Percentiles rank a stretch among this genome's conserved stretches.
These are phyloP conservation scores for Microdochium trichocladiopsis DNA, from an alignment of 2,329 filamentous ascomycete genomes.

Conservation along the genomic window DNA sequence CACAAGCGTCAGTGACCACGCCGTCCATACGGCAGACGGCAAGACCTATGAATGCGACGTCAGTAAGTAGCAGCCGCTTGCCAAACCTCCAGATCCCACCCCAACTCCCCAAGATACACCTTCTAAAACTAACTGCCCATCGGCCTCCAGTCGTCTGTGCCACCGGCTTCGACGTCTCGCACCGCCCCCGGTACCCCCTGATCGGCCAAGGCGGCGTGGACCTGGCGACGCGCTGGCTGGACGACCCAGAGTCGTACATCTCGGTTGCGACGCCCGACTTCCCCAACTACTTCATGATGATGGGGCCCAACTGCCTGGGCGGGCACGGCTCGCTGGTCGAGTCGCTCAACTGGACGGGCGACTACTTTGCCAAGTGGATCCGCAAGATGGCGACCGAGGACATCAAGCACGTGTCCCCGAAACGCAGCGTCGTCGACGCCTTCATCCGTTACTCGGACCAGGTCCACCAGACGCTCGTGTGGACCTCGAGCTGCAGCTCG, in stretches of 20 bases:
- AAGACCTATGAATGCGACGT: conserved; percentile 6
- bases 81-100: neutral
- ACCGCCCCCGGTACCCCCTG: conserved; percentile 28
- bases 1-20: conserved; percentile 5
- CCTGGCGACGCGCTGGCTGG: conserved; percentile 43
- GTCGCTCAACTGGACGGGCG: conserved; percentile 7
- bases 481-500: conserved; percentile 32
- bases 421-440: conserved; percentile 23
- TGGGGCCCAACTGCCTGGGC: conserved; percentile 8
- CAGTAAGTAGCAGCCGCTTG: conserved; percentile 3
- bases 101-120: neutral
- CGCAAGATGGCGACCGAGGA: conserved; percentile 11
- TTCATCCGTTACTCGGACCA: conserved; percentile 31
- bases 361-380: conserved; percentile 17
- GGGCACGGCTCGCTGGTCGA: conserved; percentile 8
- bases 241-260: conserved; percentile 20
- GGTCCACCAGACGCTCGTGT: conserved; percentile 34
- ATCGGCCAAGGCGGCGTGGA: conserved; percentile 37
- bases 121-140: too few species aligned
- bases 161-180: conserved; percentile 3
- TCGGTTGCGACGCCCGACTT: conserved; percentile 18
- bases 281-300: conserved; percentile 21
- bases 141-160: conserved; percentile 2
- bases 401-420: conserved; percentile 22
- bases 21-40: conserved; percentile 5